Conservation (phyloP, 768 basidiomycete genomes). For the Hypsizygus marmoreus region DNA sequence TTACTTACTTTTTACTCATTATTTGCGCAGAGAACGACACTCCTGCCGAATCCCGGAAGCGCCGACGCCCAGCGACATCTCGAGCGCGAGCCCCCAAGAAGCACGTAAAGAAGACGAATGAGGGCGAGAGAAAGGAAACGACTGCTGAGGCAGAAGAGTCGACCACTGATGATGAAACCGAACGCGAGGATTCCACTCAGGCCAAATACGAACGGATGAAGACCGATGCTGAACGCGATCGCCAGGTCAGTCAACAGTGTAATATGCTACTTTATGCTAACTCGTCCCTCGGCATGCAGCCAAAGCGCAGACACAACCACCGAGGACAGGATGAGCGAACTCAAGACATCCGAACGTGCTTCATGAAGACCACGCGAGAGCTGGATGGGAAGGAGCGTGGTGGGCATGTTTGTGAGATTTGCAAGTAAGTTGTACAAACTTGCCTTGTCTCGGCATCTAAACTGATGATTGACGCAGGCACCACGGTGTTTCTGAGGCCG, state of each 20-base stretch:
- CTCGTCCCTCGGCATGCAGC: not conserved
- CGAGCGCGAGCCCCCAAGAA: no score
- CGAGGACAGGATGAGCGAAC: conserved; percentile 8
- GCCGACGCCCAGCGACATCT: no score
- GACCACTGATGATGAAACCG: not conserved
- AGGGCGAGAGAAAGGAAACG: not conserved
- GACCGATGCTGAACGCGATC: not conserved
- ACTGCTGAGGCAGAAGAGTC: not conserved
- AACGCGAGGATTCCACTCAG: not conserved
- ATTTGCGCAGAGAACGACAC: no score
- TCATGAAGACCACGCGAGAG: not conserved
- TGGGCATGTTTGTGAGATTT: conserved; percentile 7
- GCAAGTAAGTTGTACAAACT: conserved; percentile 1
- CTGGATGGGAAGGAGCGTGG: conserved; percentile 1
- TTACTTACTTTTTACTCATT: no score
- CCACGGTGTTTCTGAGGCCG: not conserved
- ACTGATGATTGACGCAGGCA: not conserved
- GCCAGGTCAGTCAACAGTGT: not conserved
- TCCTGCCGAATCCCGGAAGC: no score
- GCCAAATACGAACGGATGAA: not conserved
- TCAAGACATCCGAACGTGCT: conserved; percentile 8
- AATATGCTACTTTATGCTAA: not conserved
- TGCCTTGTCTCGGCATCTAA: not conserved
- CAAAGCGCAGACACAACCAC: conserved; percentile 3
- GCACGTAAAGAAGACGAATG: no score